Conservation (phyloP, 306 rosid genomes). For the Cucurbita moschata region DNA sequence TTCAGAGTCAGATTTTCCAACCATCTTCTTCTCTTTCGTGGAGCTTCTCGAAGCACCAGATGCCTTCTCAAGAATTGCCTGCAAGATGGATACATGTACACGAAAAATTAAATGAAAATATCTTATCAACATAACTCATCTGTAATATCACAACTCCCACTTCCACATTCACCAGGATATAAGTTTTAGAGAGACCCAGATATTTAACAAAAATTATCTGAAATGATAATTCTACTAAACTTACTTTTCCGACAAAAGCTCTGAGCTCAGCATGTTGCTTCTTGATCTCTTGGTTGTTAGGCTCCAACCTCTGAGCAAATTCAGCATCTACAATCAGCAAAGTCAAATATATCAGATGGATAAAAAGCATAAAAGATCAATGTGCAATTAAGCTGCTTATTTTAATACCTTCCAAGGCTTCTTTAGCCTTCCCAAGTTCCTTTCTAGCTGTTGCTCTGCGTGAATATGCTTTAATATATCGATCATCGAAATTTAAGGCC, state of each 20-base stretch:
- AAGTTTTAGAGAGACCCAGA: neutral
- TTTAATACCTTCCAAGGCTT: constrained; percentile 65
- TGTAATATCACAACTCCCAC: neutral
- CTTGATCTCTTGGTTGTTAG: constrained; percentile 84
- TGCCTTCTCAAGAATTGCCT: constrained; percentile 46
- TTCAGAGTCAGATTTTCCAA: constrained; percentile 27
- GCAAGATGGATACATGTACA: neutral
- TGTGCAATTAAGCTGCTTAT: neutral
- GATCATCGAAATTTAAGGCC: constrained; percentile 87
- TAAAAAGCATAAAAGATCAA: constrained; percentile 14
- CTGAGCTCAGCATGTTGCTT: constrained; percentile 73
- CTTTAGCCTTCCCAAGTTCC: constrained; percentile 74
- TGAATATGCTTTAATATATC: constrained; percentile 88
- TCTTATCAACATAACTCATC: neutral
- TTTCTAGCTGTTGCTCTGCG: constrained; percentile 82
- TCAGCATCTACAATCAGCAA: constrained; percentile 67
- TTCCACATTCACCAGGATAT: neutral
- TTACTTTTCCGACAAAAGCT: constrained; percentile 63
- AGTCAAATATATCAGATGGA: constrained; percentile 21
- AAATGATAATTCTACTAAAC: constrained; percentile 5
- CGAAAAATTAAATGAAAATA: neutral
- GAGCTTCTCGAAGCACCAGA: constrained; percentile 43
- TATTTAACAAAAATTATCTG: neutral
- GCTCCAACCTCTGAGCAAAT: constrained; percentile 85
- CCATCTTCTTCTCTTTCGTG: constrained; percentile 26